Evolutionary conservation across 176 grass and related monocot genomes (phyloP).

Genomic region (Rhynchospora breviuscula): DNA sequence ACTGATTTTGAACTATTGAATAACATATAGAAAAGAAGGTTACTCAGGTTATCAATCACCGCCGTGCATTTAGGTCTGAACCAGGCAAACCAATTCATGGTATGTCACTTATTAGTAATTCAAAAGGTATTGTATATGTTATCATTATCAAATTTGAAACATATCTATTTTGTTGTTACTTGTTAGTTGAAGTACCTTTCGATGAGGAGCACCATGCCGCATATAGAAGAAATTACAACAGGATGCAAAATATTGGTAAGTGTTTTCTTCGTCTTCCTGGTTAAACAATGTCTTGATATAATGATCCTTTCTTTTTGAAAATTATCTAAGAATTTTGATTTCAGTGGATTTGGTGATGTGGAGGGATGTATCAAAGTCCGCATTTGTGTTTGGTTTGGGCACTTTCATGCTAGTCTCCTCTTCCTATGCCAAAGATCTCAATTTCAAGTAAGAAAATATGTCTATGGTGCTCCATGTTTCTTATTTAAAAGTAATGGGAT

Average conservation of each 20-base stretch:
- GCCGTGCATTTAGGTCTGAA: constrained; percentile 7
- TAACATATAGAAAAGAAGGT: constrained; percentile 29
- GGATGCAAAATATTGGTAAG: constrained; percentile 87
- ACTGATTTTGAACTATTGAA: neutral
- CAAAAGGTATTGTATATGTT: constrained; percentile 4
- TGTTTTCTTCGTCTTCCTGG: neutral
- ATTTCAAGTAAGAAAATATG: constrained; percentile 52
- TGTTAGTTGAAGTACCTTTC: constrained; percentile 50
- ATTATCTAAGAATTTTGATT: neutral
- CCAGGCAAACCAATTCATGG: constrained; percentile 19
- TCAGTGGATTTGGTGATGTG: constrained; percentile 96
- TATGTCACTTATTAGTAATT: constrained; percentile 18
- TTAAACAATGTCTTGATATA: neutral
- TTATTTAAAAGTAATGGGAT: constrained; percentile 6
- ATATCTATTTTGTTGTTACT: constrained; percentile 25
- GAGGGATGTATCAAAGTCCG: constrained; percentile 83
- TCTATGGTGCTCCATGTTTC: neutral
- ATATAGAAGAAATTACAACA: constrained; percentile 33
- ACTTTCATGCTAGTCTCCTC: constrained; percentile 82
- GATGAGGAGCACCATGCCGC: constrained; percentile 39
- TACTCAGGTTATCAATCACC: constrained; percentile 12
- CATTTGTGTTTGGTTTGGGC: constrained; percentile 85
- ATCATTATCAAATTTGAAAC: neutral
- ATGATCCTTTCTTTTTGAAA: neutral
- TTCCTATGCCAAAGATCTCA: constrained; percentile 78